These are phyloP conservation scores for Trichoderma breve DNA, from an alignment of 2,329 filamentous ascomycete genomes.

Conservation along the genomic window DNA sequence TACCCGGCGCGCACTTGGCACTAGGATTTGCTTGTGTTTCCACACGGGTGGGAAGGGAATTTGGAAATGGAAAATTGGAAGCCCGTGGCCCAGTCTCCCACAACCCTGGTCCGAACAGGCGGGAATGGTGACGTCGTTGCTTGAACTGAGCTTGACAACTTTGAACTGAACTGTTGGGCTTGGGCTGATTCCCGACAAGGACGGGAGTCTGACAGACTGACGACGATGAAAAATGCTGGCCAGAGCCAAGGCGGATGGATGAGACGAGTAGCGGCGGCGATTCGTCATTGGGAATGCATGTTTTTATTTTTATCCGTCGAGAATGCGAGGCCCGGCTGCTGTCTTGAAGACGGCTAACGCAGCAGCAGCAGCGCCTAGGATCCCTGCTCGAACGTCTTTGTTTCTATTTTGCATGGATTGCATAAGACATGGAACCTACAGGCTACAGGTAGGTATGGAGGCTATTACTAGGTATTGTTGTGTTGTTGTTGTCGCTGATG, in stretches of 20 bases:
- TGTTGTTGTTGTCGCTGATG: no score
- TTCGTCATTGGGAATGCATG: neutral
- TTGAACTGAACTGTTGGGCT: neutral
- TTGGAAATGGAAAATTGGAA: conserved; percentile 1
- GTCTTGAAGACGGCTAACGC: neutral
- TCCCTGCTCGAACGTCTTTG: conserved; percentile 13
- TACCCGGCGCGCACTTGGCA: neutral
- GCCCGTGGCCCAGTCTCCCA: neutral
- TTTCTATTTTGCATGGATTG: neutral
- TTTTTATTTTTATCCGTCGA: neutral
- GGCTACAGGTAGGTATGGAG: no score
- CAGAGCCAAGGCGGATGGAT: neutral
- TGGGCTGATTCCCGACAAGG: neutral
- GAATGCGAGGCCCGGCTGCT: neutral
- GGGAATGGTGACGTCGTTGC: conserved; percentile 17
- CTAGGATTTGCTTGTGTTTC: neutral
- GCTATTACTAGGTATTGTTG: neutral
- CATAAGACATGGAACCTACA: neutral
- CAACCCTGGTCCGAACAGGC: neutral
- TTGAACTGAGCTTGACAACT: neutral
- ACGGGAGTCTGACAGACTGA: neutral
- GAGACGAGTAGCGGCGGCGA: neutral
- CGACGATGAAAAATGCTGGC: neutral
- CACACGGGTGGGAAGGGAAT: neutral
- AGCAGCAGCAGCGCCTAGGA: neutral